Percentiles rank a stretch among this genome's conserved stretches.
phyloP scores from a whole-genome alignment of 2,329 filamentous ascomycete genomes.

The Pyricularia grisea region DNA sequence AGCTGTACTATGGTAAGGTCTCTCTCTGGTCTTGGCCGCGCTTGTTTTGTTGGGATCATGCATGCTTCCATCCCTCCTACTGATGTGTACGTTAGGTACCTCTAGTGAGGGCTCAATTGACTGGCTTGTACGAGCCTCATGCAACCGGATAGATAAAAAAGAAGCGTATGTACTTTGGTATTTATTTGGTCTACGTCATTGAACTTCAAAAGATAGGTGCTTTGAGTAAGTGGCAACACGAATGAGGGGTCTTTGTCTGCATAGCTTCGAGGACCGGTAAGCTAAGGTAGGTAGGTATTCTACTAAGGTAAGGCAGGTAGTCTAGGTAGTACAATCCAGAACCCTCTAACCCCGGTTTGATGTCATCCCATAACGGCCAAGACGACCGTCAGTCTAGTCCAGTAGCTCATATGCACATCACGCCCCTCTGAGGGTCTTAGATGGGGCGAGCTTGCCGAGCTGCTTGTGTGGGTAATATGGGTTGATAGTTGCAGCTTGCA shows the following conservation, averaged over 20 bases:
- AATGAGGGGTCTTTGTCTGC: background rate
- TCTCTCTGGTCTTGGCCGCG: background rate
- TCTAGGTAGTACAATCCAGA: background rate
- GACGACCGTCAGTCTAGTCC: background rate
- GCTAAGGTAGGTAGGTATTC: too few species aligned
- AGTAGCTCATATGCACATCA: background rate
- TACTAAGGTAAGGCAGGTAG: background rate
- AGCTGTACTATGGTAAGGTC: background rate
- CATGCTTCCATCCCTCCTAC: background rate
- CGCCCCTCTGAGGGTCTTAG: background rate
- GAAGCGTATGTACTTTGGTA: background rate
- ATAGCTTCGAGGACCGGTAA: background rate
- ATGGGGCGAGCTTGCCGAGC: background rate
- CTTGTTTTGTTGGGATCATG: background rate
- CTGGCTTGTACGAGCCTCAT: background rate
- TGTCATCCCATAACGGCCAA: background rate
- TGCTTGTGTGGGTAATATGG: conserved; percentile 2
- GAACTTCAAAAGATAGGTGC: background rate
- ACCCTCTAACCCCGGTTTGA: background rate
- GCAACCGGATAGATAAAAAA: background rate
- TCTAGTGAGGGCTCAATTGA: background rate
- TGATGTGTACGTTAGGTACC: too few species aligned
- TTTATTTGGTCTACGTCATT: background rate
- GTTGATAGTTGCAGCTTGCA: background rate
- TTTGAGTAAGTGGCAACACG: background rate